phyloP scores from a whole-genome alignment of 1,284 basidiomycete species.

The Heterobasidion parviporum region DNA sequence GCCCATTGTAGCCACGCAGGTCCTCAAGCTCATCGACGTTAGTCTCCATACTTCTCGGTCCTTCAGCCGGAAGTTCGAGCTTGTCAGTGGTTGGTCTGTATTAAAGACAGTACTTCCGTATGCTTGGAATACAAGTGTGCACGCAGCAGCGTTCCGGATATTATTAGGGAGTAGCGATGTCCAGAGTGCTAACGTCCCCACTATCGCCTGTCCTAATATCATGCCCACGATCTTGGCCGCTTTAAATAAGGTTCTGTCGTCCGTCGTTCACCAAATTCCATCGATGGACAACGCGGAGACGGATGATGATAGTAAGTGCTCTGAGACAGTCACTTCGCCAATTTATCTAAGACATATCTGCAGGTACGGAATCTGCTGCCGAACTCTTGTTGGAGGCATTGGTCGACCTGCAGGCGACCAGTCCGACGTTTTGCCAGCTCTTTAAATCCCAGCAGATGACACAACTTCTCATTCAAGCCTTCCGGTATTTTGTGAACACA shows the following conservation, averaged over 20 bases:
- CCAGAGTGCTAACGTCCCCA: slow-evolving; percentile 12
- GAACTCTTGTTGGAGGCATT: slow-evolving; percentile 60
- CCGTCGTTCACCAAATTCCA: slow-evolving; percentile 1
- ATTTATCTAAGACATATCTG: not conserved
- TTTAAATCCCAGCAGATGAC: slow-evolving; percentile 66
- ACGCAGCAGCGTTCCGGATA: slow-evolving; percentile 56
- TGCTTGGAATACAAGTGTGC: slow-evolving; percentile 60
- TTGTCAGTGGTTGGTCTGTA: slow-evolving; percentile 68
- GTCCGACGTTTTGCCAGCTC: slow-evolving; percentile 55
- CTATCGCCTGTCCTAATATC: slow-evolving; percentile 54
- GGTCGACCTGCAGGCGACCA: slow-evolving; percentile 54
- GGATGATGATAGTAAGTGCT: slow-evolving; percentile 4
- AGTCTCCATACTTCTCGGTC: slow-evolving; percentile 44
- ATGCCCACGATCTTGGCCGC: slow-evolving; percentile 61
- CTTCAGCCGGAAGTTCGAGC: slow-evolving; percentile 67
- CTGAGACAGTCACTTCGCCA: not conserved
- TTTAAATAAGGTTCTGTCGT: slow-evolving; percentile 32
- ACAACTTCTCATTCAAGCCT: slow-evolving; percentile 55
- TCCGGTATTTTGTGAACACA: slow-evolving; percentile 44
- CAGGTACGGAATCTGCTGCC: slow-evolving; percentile 27
- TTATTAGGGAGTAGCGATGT: slow-evolving; percentile 30
- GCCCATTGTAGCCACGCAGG: slow-evolving; percentile 45
- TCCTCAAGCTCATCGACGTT: slow-evolving; percentile 52
- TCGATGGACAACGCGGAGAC: not conserved
- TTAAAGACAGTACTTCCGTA: slow-evolving; percentile 56